Conservation (phyloP, 768 basidiomycete species). For the Candolleomyces efflorescens region DNA sequence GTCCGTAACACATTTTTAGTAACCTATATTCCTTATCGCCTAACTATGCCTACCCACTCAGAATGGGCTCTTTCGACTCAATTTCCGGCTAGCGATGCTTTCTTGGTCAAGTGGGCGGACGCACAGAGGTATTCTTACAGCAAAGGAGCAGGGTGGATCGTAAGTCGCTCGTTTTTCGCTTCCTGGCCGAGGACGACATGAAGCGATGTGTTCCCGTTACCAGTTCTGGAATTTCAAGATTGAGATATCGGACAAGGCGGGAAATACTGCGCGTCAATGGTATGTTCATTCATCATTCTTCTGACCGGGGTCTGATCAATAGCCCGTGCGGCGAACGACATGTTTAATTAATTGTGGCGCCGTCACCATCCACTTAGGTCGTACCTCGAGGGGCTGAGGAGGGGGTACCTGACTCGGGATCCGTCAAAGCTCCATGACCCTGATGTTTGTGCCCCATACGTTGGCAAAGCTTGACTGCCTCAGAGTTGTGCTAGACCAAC, state of each 20-base stretch:
- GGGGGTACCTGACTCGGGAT: constrained; percentile 61
- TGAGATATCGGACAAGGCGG: constrained; percentile 50
- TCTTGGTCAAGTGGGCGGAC: constrained; percentile 67
- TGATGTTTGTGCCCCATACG: constrained; percentile 59
- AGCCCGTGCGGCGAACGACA: too few species aligned
- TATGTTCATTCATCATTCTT: constrained; percentile 22
- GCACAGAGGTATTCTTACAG: constrained; percentile 67
- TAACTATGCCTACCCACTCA: constrained; percentile 7
- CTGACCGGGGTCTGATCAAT: neutral
- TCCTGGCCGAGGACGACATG: neutral
- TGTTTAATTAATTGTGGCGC: too few species aligned
- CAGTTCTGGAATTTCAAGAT: constrained; percentile 72
- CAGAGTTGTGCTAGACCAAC: too few species aligned
- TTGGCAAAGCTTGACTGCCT: constrained; percentile 2
- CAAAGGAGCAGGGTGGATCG: constrained; percentile 62
- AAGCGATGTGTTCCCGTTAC: neutral
- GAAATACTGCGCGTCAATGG: constrained; percentile 60
- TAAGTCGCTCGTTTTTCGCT: constrained; percentile 27
- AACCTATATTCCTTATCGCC: neutral
- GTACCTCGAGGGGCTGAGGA: constrained; percentile 55
- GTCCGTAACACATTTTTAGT: constrained; percentile 13
- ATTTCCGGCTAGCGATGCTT: constrained; percentile 56
- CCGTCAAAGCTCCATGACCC: constrained; percentile 53
- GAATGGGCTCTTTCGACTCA: constrained; percentile 58
- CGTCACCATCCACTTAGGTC: constrained; percentile 44